A percentile compares a stretch with the other conserved stretches of the same genome.
Evolutionary conservation across 306 rosid genomes (phyloP).

Genomic region (Lupinus albus): DNA sequence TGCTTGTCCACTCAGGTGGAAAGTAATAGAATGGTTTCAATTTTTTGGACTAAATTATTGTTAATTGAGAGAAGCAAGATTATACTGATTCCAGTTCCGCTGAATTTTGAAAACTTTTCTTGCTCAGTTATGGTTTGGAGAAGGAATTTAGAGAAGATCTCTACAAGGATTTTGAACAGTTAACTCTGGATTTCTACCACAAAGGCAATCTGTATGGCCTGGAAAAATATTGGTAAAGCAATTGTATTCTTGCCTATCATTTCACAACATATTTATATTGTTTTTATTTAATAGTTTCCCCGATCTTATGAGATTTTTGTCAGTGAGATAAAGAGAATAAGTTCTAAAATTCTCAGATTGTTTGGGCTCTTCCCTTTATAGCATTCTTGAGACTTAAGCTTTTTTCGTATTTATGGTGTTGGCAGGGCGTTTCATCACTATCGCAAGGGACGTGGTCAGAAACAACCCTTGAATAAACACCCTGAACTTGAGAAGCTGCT

Average conservation of each 20-base stretch:
- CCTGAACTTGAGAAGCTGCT: constrained; percentile 80
- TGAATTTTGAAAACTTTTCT: constrained; percentile 34
- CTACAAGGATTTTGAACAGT: constrained; percentile 85
- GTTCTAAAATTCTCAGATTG: not conserved
- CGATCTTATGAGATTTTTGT: constrained; percentile 7
- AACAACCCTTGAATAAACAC: constrained; percentile 60
- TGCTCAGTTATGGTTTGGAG: constrained; percentile 96
- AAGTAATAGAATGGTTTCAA: not conserved
- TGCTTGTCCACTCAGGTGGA: constrained; percentile 1
- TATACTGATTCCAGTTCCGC: constrained; percentile 8
- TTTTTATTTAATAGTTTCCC: no score
- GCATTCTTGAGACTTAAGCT: not conserved
- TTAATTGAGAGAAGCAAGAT: constrained; percentile 8
- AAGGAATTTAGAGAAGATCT: constrained; percentile 84
- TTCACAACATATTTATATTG: no score
- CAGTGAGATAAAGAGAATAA: not conserved
- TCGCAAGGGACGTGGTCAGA: constrained; percentile 56
- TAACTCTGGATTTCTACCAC: constrained; percentile 77
- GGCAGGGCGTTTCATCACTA: constrained; percentile 98
- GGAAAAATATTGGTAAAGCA: constrained; percentile 86
- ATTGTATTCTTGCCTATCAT: no score
- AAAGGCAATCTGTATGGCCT: constrained; percentile 91
- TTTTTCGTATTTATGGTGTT: constrained; percentile 47
- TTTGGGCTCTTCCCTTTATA: constrained; percentile 4
- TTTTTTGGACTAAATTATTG: constrained; percentile 7